phyloP scores from a whole-genome alignment of 1,284 basidiomycete species.

The Tylopilus sp. region DNA sequence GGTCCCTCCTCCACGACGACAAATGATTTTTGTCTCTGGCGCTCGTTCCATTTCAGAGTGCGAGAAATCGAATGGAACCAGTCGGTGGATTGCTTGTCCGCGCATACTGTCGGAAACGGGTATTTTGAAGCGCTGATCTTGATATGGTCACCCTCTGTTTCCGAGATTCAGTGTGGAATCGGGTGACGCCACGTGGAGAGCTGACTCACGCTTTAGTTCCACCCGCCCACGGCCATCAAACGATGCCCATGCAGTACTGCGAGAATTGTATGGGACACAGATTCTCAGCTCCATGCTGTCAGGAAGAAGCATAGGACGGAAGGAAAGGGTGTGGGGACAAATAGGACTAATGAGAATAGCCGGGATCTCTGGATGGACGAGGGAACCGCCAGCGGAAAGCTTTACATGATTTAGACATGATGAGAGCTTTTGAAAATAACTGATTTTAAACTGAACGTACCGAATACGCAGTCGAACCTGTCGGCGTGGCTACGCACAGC shows the following conservation, averaged over 20 bases:
- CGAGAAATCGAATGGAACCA: constrained; percentile 88
- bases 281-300: constrained; percentile 99
- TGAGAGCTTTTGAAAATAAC: constrained; percentile 11
- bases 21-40: constrained; percentile 95
- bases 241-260: constrained; percentile 98
- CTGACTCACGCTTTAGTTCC: constrained; percentile 84
- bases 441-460: constrained; percentile 40
- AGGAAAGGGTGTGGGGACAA: constrained; percentile 97
- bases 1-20: constrained; percentile 92
- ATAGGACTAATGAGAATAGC: constrained; percentile 96
- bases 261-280: constrained; percentile 97
- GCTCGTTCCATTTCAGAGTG: constrained; percentile 66
- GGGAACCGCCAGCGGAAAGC: constrained; percentile 95
- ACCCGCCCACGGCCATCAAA: constrained; percentile 97
- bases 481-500: constrained; percentile 93
- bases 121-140: constrained; percentile 98
- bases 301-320: constrained; percentile 97
- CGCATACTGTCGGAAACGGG: constrained; percentile 98
- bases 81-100: constrained; percentile 94
- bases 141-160: constrained; percentile 95
- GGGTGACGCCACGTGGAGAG: constrained; percentile 2
- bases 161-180: constrained; percentile 11
- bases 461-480: constrained; percentile 97
- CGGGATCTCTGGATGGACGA: constrained; percentile 97
- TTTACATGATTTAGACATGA: constrained; percentile 34